Evolutionary conservation across 1,284 basidiomycete species (phyloP).

Genomic region (Abortiporus biennis): DNA sequence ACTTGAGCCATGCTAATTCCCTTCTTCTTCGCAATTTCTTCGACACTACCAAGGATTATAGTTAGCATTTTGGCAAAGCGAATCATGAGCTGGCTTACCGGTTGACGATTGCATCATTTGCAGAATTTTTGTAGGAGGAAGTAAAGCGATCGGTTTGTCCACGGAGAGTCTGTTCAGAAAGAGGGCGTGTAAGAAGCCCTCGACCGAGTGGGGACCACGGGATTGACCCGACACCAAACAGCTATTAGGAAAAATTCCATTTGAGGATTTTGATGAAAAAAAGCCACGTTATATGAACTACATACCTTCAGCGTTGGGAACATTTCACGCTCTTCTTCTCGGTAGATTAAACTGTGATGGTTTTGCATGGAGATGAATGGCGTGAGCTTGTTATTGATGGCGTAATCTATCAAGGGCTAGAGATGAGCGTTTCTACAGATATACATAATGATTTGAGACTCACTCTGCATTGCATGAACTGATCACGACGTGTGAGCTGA

Average conservation of each 20-base stretch:
- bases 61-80: slow-evolving; percentile 3
- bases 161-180: slow-evolving; percentile 16
- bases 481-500: neutral
- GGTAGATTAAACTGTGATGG: slow-evolving; percentile 48
- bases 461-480: slow-evolving; percentile 34
- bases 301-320: slow-evolving; percentile 47
- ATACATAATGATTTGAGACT: slow-evolving; percentile 1
- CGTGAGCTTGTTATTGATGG: slow-evolving; percentile 43
- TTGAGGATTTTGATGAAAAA: neutral
- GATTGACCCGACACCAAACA: slow-evolving; percentile 30
- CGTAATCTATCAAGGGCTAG: slow-evolving; percentile 11
- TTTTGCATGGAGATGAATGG: slow-evolving; percentile 73
- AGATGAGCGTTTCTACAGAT: neutral
- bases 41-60: slow-evolving; percentile 27
- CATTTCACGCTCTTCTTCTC: slow-evolving; percentile 71
- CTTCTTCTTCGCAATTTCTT: slow-evolving; percentile 45
- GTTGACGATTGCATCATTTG: slow-evolving; percentile 26
- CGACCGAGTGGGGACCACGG: slow-evolving; percentile 33
- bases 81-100: slow-evolving; percentile 19
- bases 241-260: slow-evolving; percentile 9
- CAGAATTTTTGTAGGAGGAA: slow-evolving; percentile 19
- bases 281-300: slow-evolving; percentile 8
- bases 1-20: slow-evolving; percentile 53
- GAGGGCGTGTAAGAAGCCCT: slow-evolving; percentile 27
- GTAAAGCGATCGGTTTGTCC: slow-evolving; percentile 19